These are phyloP conservation scores for Solanum piurae DNA, from an alignment of 257 asterid species.

Conservation along the genomic window DNA sequence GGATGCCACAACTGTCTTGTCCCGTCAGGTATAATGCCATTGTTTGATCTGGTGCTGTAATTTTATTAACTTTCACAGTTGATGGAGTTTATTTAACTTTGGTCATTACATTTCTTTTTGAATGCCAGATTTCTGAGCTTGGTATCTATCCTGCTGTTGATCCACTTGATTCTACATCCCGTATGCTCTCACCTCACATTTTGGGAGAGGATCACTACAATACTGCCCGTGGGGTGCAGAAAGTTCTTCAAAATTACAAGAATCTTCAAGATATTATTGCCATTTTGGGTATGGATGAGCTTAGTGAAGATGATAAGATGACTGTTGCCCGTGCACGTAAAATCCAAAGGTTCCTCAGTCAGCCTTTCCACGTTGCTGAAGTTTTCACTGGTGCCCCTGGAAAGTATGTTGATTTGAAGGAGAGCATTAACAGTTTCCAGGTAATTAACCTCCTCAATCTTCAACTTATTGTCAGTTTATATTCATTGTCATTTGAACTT, in stretches of 20 bases:
- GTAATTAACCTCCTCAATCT: conserved; percentile 16
- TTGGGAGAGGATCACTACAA: conserved; percentile 94
- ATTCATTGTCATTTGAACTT: neutral
- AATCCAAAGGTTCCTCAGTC: conserved; percentile 81
- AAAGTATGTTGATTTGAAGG: conserved; percentile 92
- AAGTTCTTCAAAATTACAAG: conserved; percentile 91
- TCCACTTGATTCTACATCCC: conserved; percentile 94
- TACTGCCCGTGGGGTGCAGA: conserved; percentile 98
- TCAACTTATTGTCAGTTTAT: neutral
- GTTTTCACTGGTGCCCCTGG: conserved; percentile 99
- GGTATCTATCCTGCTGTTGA: conserved; percentile 99
- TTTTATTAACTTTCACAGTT: neutral
- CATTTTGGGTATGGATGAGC: conserved; percentile 98
- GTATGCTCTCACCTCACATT: conserved; percentile 96
- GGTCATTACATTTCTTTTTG: neutral
- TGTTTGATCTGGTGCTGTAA: neutral
- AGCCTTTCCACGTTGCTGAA: conserved; percentile 99
- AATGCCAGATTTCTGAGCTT: conserved; percentile 83
- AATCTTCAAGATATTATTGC: conserved; percentile 99
- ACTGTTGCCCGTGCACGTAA: conserved; percentile 99
- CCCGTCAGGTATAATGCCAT: conserved; percentile 49
- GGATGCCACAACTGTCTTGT: conserved; percentile 98
- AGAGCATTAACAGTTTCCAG: conserved; percentile 90
- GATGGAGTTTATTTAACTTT: neutral
- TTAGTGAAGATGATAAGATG: conserved; percentile 94